Conservation (phyloP, 805 yeast species). For the Yamadazyma endophytica region DNA sequence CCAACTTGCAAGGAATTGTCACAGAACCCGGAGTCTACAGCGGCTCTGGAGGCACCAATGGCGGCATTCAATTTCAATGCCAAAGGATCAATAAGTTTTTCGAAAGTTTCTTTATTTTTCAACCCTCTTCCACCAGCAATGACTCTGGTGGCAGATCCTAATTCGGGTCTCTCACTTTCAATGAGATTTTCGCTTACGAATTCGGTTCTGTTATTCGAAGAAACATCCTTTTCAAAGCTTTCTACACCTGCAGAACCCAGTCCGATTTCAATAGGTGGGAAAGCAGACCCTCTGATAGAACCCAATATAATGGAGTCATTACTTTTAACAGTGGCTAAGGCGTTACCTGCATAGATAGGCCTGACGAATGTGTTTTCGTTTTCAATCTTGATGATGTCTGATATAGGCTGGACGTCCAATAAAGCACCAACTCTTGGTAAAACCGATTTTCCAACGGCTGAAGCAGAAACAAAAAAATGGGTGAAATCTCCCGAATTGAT, state of each 20-base stretch:
- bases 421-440: conserved; percentile 85
- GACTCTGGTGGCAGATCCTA: conserved; percentile 75
- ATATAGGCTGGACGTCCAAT: conserved; percentile 81
- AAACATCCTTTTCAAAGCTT: conserved; percentile 36
- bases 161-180: conserved; percentile 84
- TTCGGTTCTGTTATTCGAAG: conserved; percentile 40
- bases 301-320: conserved; percentile 61
- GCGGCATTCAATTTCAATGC: conserved; percentile 87
- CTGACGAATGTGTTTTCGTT: conserved; percentile 73
- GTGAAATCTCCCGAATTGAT: conserved; percentile 45
- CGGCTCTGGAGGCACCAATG: conserved; percentile 97
- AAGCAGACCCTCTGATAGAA: conserved; percentile 84
- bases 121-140: conserved; percentile 95
- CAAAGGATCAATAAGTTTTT: conserved; percentile 69
- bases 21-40: conserved; percentile 93
- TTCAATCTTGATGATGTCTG: conserved; percentile 71
- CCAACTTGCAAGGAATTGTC: conserved; percentile 97
- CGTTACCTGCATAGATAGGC: conserved; percentile 96
- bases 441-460: conserved; percentile 83
- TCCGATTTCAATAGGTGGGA: conserved; percentile 36
- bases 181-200: conserved; percentile 76
- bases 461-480: conserved; percentile 75
- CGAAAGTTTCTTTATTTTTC: conserved; percentile 85
- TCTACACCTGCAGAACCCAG: conserved; percentile 44
- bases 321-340: conserved; percentile 74